phyloP scores from a whole-genome alignment of 73 alveolate genomes.

The Stentor roeselii region DNA sequence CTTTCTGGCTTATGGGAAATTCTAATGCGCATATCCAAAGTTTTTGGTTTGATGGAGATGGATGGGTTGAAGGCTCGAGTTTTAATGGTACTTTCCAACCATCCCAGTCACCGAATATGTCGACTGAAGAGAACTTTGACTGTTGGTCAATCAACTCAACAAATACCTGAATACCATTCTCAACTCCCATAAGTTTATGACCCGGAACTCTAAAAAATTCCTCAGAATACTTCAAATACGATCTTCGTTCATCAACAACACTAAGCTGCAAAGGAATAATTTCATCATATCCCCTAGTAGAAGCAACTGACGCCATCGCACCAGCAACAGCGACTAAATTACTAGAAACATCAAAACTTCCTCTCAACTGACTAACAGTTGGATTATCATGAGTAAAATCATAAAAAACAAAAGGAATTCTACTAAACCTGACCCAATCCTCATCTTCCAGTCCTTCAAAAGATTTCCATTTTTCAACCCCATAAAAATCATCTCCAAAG shows the following conservation, averaged over 20 bases:
- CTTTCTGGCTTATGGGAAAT: not conserved
- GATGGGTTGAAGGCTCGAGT: not conserved
- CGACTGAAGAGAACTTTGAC: conserved; percentile 30
- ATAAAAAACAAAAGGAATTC: conserved; percentile 49
- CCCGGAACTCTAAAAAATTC: conserved; percentile 33
- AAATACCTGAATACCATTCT: conserved; percentile 11
- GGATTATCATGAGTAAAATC: conserved; percentile 97
- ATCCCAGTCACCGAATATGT: conserved; percentile 70
- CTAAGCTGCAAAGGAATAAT: conserved; percentile 73
- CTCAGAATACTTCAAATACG: conserved; percentile 41
- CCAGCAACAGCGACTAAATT: conserved; percentile 71
- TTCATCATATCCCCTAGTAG: conserved; percentile 92
- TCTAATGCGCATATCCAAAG: not conserved
- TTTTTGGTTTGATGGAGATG: no score
- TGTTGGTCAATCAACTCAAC: conserved; percentile 37
- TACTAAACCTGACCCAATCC: conserved; percentile 52
- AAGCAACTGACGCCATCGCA: conserved; percentile 70
- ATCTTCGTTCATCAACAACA: conserved; percentile 88
- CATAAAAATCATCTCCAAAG: conserved; percentile 62
- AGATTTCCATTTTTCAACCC: conserved; percentile 42
- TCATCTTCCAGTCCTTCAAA: no score
- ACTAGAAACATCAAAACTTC: conserved; percentile 69
- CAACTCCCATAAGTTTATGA: conserved; percentile 40
- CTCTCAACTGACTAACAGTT: conserved; percentile 67
- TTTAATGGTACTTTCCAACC: conserved; percentile 67